Evolutionary conservation across 2,329 filamentous ascomycete species (phyloP).

Genomic region (Pseudocercospora macadamiae): DNA sequence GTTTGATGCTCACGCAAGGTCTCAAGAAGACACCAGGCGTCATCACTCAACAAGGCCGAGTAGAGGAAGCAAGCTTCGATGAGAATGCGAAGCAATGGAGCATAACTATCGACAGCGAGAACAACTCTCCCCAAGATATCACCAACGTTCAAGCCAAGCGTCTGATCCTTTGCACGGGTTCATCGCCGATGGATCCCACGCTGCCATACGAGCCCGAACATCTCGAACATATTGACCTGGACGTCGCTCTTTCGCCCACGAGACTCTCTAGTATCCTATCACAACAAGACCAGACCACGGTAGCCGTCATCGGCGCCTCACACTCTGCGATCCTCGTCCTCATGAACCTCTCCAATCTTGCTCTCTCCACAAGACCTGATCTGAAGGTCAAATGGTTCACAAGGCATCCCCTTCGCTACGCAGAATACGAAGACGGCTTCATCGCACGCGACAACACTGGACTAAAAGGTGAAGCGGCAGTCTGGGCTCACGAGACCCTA

Average conservation of each 20-base stretch:
- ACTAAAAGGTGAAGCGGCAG: conserved; percentile 63
- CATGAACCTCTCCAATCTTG: conserved; percentile 61
- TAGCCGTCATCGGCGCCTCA: conserved; percentile 64
- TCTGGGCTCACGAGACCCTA: conserved; percentile 62
- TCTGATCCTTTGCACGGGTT: conserved; percentile 63
- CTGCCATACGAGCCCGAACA: conserved; percentile 47
- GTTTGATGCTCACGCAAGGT: conserved; percentile 52
- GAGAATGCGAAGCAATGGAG: conserved; percentile 43
- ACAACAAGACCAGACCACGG: conserved; percentile 44
- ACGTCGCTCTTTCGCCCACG: conserved; percentile 59
- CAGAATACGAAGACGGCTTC: conserved; percentile 65
- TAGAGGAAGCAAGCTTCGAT: conserved; percentile 46
- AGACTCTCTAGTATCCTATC: conserved; percentile 47
- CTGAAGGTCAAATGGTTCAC: conserved; percentile 65
- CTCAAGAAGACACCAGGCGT: conserved; percentile 47
- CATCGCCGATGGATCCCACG: conserved; percentile 51
- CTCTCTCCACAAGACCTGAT: conserved; percentile 54
- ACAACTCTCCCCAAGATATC: conserved; percentile 29
- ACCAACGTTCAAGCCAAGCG: conserved; percentile 43
- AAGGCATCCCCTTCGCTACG: conserved; percentile 63
- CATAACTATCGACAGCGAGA: conserved; percentile 38
- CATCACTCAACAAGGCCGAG: conserved; percentile 42
- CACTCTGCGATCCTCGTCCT: conserved; percentile 67
- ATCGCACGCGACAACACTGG: conserved; percentile 68
- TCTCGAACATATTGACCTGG: conserved; percentile 55